phyloP scores from a whole-genome alignment of 495 filamentous ascomycete species.

The Hypoxylon cercidicola region DNA sequence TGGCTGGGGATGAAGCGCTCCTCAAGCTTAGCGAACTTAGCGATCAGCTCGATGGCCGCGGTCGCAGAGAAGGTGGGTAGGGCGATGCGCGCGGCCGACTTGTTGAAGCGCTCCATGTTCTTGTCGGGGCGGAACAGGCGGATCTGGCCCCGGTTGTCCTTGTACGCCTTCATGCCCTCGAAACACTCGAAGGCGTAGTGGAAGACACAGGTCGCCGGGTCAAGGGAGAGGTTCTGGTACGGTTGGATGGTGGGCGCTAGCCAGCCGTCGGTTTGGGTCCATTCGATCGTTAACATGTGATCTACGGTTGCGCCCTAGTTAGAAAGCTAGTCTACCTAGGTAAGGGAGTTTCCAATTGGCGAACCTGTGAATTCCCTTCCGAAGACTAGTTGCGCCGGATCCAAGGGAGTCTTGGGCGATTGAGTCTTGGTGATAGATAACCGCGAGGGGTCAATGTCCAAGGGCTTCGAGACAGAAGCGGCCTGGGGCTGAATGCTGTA shows the following conservation, averaged over 20 bases:
- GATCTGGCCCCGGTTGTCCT: conserved; percentile 75
- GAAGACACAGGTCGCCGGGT: conserved; percentile 96
- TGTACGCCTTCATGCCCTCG: conserved; percentile 99
- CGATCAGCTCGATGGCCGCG: conserved; percentile 80
- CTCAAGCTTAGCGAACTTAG: conserved; percentile 80
- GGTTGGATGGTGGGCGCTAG: conserved; percentile 81
- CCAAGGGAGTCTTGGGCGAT: conserved; percentile 76
- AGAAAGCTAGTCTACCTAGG: background rate
- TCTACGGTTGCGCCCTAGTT: conserved; percentile 60
- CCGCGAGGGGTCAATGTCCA: conserved; percentile 77
- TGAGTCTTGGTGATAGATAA: conserved; percentile 77
- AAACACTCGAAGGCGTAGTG: conserved; percentile 98
- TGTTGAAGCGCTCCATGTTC: conserved; percentile 95
- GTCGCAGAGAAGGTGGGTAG: conserved; percentile 81
- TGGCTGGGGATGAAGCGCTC: conserved; percentile 85
- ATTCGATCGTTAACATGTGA: conserved; percentile 97
- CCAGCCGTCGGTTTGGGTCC: conserved; percentile 84
- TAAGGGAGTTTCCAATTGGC: background rate
- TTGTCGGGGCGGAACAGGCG: conserved; percentile 94
- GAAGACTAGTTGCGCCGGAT: conserved; percentile 85
- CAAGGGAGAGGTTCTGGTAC: conserved; percentile 96
- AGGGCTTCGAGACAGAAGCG: conserved; percentile 60
- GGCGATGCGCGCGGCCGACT: conserved; percentile 87
- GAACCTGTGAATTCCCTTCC: conserved; percentile 87
- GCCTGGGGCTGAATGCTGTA: conserved; percentile 70